A percentile compares a stretch with the other conserved stretches of the same genome.
phyloP scores from a whole-genome alignment of 2,329 filamentous ascomycete genomes.

The Ophiostoma australiae region DNA sequence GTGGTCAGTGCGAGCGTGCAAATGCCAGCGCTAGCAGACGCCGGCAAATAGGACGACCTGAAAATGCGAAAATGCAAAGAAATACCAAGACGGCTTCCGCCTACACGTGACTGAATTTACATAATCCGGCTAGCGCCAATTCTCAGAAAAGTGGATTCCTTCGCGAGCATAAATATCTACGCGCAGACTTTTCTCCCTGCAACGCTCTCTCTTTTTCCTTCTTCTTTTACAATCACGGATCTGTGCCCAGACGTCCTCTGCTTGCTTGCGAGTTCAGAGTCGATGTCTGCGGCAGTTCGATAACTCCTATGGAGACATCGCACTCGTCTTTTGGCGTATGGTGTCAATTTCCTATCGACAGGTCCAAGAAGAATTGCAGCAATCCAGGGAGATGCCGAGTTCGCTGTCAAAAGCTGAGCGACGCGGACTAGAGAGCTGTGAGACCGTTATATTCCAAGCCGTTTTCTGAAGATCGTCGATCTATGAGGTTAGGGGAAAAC shows the following conservation, averaged over 20 bases:
- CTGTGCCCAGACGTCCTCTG: conserved; percentile 81
- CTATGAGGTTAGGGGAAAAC: conserved; percentile 84
- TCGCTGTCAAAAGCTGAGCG: conserved; percentile 66
- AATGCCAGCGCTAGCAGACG: not conserved
- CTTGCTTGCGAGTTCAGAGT: conserved; percentile 59
- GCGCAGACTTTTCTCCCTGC: conserved; percentile 33
- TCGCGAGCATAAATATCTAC: conserved; percentile 15
- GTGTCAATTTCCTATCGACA: conserved; percentile 94
- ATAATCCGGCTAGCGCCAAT: not conserved
- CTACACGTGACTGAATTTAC: conserved; percentile 5
- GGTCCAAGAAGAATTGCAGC: conserved; percentile 73
- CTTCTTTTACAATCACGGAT: conserved; percentile 56
- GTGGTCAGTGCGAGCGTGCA: conserved; percentile 18
- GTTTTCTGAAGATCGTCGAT: conserved; percentile 84
- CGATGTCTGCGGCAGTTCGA: conserved; percentile 80
- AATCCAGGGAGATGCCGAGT: conserved; percentile 54
- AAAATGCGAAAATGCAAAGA: not conserved
- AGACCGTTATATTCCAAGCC: conserved; percentile 84
- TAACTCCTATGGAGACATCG: conserved; percentile 74
- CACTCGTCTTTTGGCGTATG: conserved; percentile 47
- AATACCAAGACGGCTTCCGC: not conserved
- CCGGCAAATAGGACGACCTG: too few relatives aligned
- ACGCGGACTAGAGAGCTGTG: conserved; percentile 51
- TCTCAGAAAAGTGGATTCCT: not conserved
- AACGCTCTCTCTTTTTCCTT: conserved; percentile 33